Percentiles rank a stretch among this genome's conserved stretches.
Evolutionary conservation across 139 green algal genomes (phyloP).

Genomic region (Chlamydomonas incerta): DNA sequence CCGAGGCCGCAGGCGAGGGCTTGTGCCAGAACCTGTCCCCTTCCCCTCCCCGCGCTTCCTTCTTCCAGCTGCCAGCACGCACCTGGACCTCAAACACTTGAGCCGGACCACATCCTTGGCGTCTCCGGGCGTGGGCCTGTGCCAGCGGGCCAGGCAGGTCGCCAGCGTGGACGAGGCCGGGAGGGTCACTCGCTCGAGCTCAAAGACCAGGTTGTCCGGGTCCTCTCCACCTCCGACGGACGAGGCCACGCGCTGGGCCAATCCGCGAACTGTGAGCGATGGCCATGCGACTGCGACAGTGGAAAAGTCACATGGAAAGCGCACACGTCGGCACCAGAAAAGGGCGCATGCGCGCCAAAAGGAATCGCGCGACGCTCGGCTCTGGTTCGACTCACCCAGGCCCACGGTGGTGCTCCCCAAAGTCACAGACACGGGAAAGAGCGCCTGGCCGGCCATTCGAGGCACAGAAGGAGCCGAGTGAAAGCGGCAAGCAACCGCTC

Average conservation of each 20-base stretch:
- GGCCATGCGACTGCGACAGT: slow-evolving; percentile 2
- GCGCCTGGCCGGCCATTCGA: too few species aligned
- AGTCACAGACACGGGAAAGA: neutral
- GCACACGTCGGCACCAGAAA: neutral
- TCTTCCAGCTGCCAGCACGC: too few species aligned
- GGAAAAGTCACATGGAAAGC: neutral
- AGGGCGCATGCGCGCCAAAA: neutral
- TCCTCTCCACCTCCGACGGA: neutral
- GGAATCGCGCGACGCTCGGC: too few species aligned
- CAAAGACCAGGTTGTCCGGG: neutral
- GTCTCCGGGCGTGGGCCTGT: neutral
- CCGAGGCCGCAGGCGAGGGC: too few species aligned
- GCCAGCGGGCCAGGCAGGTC: neutral
- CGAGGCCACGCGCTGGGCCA: slow-evolving; percentile 1
- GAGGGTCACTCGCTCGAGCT: neutral
- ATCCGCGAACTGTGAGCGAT: neutral
- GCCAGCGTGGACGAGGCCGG: neutral
- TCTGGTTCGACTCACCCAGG: neutral
- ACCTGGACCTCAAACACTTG: neutral
- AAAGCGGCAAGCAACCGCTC: too few species aligned
- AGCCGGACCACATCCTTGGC: neutral
- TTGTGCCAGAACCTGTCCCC: too few species aligned
- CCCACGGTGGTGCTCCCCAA: neutral
- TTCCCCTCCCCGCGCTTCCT: too few species aligned
- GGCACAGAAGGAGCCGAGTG: too few species aligned